Base-by-base conservation (phyloP, 768 basidiomycete genomes). In the Cytidiella melzeri region DNA sequence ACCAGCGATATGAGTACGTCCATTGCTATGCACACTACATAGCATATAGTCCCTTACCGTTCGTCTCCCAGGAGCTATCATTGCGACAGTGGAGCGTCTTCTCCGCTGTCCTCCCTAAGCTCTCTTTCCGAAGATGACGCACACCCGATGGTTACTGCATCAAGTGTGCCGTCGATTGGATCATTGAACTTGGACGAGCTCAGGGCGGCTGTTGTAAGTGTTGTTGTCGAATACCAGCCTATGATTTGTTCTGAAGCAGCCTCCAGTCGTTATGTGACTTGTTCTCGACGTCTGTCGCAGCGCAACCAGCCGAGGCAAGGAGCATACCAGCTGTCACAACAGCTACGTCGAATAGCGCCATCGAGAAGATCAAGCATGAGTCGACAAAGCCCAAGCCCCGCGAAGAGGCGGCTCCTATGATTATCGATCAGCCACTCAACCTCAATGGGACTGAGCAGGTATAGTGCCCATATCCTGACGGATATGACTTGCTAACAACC, bases 71-170 rank as follows among this genome's bases (percentile, higher is more conserved):
- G 56, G 11, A 39, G 46, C 25, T n/a, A 36, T 47, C 70, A 71
- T 7, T 53, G 67, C 43, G 57, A 61, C 15, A 85, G 84, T 40
- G 73, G 69, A 28, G 61, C 80, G 63, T 87, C 83, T 11, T 87
- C 87, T 1, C 87, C 85, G 2, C 65, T 88, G 37, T 87, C 86
- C 20, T 84, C 84, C 1, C 64, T 89, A 43, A 87, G 83, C 55
- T 87, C 84, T 30, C 62, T 87, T 50, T 83, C 84, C 49, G 86
- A 83, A 44, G 84, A 84, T 47, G 86, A 83, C 45, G 62, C 66
- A 12, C 79, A 82, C 19, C 64, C 20, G 54, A 64, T 43, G 5
- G 39, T 41, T 11, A 23, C 13, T 19, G 28, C 38, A 10, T 19
- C 6, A 5, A 4, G 19, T 27, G 13, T 9, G 25, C 43, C 46